Base-by-base conservation (phyloP, 306 rosid genomes). In the Neltuma alba region DNA sequence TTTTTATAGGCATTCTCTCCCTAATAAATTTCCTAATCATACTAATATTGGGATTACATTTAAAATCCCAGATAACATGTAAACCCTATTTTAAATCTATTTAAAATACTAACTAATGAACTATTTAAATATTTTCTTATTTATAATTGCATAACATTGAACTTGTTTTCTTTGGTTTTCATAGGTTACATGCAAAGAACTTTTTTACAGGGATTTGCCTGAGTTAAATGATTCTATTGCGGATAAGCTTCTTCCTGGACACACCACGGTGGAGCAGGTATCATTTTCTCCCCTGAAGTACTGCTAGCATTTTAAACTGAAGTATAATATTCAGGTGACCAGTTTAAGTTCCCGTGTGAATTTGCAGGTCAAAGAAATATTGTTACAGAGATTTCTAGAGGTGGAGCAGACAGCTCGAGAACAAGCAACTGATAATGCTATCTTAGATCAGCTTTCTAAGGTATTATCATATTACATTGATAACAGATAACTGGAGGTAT, bases 111-210 rank as follows among this genome's bases (percentile, higher is more conserved):
- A 42, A 48, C 55, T 48, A 48, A 48, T 6, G 21, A 48, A 20
- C 55, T 18, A 48, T 48, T 48, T 41, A 41, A 41, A 41, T 41
- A 1, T 41, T 11, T 41, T 41, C 15, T 41, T 11, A 41, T 12
- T 41, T 41, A 10, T 11, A 41, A 11, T 41, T 48, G 18, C 21
- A 48, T 18, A 18, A 48, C 12, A 55, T 52, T 40, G 9, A 82
- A 70, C 16, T 65, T 50, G 66, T 38, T 66, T 38, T 21, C 60
- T 68, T 81, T 77, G 85, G 55, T 76, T 66, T 70, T 86, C 20
- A 66, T 78, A 94, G 99, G 97, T 94, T 40, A 94, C 89, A 44
- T 94, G 99, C 94, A 94, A 90, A 85, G 99, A 94, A 84, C 88
- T 92, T 16, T 94, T 94, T 84, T 91, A 86, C 95, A 89, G 99